Evolutionary conservation across 257 asterid species (phyloP), one percentile per base, ranked within the genome.

Genomic region (Solanum verrucosum): DNA sequence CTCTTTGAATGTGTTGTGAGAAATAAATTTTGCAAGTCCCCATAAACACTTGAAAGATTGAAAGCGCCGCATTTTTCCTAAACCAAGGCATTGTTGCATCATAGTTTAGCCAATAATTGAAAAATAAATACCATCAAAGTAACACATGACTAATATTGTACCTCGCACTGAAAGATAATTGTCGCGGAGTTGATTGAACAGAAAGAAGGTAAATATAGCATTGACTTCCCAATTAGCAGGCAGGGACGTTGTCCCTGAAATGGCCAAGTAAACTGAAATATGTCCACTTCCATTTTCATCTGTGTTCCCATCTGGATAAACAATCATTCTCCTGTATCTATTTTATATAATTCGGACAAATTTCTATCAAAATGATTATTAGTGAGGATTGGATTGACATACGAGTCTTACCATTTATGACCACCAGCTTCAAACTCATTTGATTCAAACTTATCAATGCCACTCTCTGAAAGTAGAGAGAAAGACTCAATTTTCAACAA

Each of bases 21-120:
- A 49, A 18, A 90, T 75, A 38, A 92, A 25, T 42, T 90, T 38
- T 25, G 90, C 2, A 42, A 88, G 77, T 4, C 92, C 92, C 91
- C 90, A 79, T 21, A 12, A 23, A 1, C 84, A 21, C 33, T 75
- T 71, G 60, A 88, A 6, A n/a, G 37, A 44, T 44, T 86, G 70
- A 29, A 92, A 90, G 7, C 91, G 49, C 37, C 83, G 63, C 6
- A n/a, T 46, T 73, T 15, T 84, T 59, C 88, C 89, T 68, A 68
- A 68, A 68, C 3, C 16, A 68, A 68, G 2, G 74, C 37, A 44
- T 44, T 38, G 10, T 38, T 38, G 42, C 10, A 38, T 7, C 49
- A 42, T 10, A 42, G 49, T 42, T 42, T 42, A 10, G 14, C 49
- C 49, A 42, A 42, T 42, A 42, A 10, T 42, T 42, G 49, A 10